These are phyloP conservation scores for Pleurotus cornucopiae DNA, from an alignment of 768 basidiomycete species.

Conservation along the genomic window DNA sequence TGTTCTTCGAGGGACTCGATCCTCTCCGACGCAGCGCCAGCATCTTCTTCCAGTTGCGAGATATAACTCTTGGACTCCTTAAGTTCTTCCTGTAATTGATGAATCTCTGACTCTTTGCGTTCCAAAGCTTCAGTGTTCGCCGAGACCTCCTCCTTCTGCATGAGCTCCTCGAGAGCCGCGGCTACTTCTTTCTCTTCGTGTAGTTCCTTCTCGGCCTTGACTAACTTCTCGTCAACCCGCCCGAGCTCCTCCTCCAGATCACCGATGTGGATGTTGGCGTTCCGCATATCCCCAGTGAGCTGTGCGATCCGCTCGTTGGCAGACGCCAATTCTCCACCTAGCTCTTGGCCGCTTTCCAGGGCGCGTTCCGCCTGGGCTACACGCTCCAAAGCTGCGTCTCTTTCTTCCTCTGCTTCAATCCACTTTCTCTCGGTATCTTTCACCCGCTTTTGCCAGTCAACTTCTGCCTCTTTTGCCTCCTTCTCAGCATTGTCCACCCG, in stretches of 20 bases:
- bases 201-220: constrained; percentile 54
- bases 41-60: constrained; percentile 59
- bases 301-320: constrained; percentile 58
- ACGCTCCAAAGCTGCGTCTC: constrained; percentile 53
- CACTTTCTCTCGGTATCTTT: constrained; percentile 46
- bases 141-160: constrained; percentile 28
- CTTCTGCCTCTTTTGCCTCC: constrained; percentile 33
- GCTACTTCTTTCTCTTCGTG: constrained; percentile 46
- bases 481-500: constrained; percentile 51
- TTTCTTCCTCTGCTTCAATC: constrained; percentile 43
- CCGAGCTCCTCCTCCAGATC: constrained; percentile 61
- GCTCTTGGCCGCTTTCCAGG: constrained; percentile 60
- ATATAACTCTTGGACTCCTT: constrained; percentile 45
- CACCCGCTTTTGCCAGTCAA: constrained; percentile 28
- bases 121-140: constrained; percentile 29
- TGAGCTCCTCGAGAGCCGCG: constrained; percentile 41
- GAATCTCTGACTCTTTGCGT: constrained; percentile 28
- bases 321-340: constrained; percentile 62
- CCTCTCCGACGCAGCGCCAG: constrained; percentile 44
- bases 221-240: constrained; percentile 45
- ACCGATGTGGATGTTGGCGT: constrained; percentile 52
- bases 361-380: constrained; percentile 62
- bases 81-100: constrained; percentile 30
- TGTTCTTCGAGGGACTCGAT: constrained; percentile 56
- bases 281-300: constrained; percentile 55